Conservation (phyloP, 1,139 yeast genomes). For the Saccharomyces pastorianus region DNA sequence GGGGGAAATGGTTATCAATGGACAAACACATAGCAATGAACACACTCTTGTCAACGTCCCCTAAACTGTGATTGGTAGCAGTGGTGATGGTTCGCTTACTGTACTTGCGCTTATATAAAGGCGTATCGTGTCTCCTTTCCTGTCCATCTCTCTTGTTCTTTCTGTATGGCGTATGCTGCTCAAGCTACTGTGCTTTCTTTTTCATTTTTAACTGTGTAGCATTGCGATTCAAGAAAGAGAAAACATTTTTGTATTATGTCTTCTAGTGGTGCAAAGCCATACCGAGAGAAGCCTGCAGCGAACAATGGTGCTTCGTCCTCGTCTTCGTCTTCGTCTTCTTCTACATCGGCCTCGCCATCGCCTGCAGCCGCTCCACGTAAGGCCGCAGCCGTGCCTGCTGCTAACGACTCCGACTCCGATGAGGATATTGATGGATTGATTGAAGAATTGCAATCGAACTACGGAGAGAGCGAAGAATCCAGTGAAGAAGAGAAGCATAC, state of each 20-base stretch:
- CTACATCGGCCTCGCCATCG: background rate
- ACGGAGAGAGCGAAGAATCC: constrained; percentile 51
- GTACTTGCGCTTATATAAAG: background rate
- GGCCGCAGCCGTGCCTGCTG: constrained; percentile 17
- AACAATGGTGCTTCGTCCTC: background rate
- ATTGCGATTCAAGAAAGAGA: background rate
- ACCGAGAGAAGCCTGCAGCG: constrained; percentile 4
- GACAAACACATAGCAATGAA: background rate
- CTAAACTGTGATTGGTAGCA: too few relatives aligned
- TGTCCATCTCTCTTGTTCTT: background rate
- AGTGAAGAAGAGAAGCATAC: constrained; percentile 33
- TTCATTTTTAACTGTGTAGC: background rate
- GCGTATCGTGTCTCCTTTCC: background rate
- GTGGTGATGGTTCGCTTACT: background rate
- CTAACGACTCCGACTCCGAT: constrained; percentile 51
- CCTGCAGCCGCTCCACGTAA: background rate
- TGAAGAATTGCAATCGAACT: constrained; percentile 80
- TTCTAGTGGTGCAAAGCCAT: background rate
- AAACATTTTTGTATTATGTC: background rate
- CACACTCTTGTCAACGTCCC: too few relatives aligned
- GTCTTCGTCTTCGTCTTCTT: background rate
- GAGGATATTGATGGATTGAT: constrained; percentile 87
- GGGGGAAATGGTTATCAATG: background rate
- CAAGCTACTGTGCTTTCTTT: background rate
- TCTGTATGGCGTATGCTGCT: background rate